Conservation (phyloP, 2,329 filamentous ascomycete genomes). For the Chaetomiaceae sp. region DNA sequence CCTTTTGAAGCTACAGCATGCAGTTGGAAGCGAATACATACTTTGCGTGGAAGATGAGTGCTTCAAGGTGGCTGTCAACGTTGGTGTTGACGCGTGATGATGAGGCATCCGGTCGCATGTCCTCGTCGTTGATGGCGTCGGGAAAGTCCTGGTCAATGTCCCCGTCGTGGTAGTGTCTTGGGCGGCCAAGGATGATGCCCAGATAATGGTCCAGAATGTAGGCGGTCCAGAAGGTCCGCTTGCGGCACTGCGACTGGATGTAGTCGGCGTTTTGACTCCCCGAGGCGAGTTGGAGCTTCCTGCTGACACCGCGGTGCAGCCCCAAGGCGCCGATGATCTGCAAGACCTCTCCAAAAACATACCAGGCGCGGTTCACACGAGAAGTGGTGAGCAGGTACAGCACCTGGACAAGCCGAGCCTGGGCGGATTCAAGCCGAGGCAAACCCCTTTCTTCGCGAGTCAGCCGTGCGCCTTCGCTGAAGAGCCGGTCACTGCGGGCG, state of each 20-base stretch:
- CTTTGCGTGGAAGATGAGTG: neutral
- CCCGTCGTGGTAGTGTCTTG: neutral
- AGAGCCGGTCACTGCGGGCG: neutral
- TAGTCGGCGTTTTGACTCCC: neutral
- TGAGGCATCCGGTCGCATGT: neutral
- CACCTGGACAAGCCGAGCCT: neutral
- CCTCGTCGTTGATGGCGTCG: neutral
- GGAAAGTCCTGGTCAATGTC: conserved; percentile 1
- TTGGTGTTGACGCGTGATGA: neutral
- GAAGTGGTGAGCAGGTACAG: neutral
- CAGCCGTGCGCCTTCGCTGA: neutral
- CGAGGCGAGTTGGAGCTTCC: neutral
- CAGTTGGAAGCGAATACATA: neutral
- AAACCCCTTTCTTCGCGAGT: neutral
- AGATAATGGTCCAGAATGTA: neutral
- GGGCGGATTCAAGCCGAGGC: neutral
- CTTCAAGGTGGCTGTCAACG: neutral
- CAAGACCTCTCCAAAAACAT: neutral
- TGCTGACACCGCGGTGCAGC: neutral
- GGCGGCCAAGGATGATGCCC: neutral
- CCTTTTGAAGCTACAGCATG: neutral
- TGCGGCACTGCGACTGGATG: neutral
- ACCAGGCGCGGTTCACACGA: neutral
- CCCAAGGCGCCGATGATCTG: neutral
- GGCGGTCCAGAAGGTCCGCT: neutral